Evolutionary conservation across 2,329 filamentous ascomycete species (phyloP).

Genomic region (Apiospora arundinis): DNA sequence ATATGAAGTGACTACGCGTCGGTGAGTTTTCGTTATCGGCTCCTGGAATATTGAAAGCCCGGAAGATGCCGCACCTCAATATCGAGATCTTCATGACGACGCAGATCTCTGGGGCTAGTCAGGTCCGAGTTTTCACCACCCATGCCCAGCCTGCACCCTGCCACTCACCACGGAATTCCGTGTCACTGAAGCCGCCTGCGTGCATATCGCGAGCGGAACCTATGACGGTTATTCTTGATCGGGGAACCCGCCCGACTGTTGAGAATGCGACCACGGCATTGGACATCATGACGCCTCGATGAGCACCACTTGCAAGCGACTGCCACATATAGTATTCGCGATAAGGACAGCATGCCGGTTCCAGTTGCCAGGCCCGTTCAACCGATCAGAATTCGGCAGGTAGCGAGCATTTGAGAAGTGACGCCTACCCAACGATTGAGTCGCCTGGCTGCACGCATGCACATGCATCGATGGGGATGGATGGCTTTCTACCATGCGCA

Average conservation of each 20-base stretch:
- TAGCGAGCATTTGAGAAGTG: background rate
- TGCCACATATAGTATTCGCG: background rate
- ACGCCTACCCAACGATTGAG: constrained; percentile 3
- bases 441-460: background rate
- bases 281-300: background rate
- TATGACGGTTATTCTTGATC: background rate
- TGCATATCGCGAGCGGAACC: background rate
- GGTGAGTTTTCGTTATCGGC: background rate
- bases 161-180: background rate
- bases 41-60: constrained; percentile 5
- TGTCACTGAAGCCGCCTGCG: background rate
- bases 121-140: constrained; percentile 1
- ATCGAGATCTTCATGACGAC: constrained; percentile 1
- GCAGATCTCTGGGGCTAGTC: background rate
- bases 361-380: background rate
- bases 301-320: background rate
- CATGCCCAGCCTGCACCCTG: background rate
- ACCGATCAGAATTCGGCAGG: background rate
- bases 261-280: background rate
- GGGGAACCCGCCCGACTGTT: background rate
- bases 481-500: background rate
- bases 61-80: constrained; percentile 12
- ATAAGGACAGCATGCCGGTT: background rate
- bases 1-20: too few relatives aligned
- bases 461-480: background rate